phyloP scores from a whole-genome alignment of 139 green algal genomes.

The Chlorella sp. region DNA sequence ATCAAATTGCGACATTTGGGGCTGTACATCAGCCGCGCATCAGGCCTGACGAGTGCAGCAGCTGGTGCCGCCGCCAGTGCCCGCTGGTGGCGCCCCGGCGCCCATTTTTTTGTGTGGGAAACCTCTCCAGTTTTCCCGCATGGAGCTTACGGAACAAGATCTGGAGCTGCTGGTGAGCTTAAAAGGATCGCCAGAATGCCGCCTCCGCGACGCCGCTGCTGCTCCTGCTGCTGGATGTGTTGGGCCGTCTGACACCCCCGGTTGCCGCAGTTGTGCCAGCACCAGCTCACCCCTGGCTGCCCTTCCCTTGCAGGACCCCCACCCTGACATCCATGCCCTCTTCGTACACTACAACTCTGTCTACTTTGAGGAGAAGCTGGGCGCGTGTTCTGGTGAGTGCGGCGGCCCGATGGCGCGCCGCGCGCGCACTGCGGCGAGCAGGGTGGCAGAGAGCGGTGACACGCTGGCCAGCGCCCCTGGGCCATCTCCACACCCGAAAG shows the following conservation, averaged over 20 bases:
- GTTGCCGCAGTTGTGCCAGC: neutral
- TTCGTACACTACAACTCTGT: conserved; percentile 79
- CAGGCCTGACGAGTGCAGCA: no score
- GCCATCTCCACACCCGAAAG: neutral
- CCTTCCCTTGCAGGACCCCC: conserved; percentile 40
- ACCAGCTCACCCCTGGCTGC: no score
- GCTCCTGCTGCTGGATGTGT: neutral
- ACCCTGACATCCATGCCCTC: conserved; percentile 71
- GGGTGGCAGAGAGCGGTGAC: no score
- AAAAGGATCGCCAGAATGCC: neutral
- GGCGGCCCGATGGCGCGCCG: no score
- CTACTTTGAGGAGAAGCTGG: conserved; percentile 74
- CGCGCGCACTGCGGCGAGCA: no score
- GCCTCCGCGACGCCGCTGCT: neutral
- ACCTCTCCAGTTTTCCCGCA: neutral
- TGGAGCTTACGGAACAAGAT: conserved; percentile 14
- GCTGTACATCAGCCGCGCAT: no score
- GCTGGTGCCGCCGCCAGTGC: neutral
- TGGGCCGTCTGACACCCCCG: no score
- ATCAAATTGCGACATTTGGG: no score
- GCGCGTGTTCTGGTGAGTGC: conserved; percentile 47
- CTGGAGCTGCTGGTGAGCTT: conserved; percentile 36
- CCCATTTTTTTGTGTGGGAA: neutral
- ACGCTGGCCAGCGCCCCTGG: no score
- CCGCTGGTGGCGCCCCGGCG: no score